These are phyloP conservation scores for Penicillium daleae DNA, from an alignment of 495 filamentous ascomycete species.

Conservation along the genomic window DNA sequence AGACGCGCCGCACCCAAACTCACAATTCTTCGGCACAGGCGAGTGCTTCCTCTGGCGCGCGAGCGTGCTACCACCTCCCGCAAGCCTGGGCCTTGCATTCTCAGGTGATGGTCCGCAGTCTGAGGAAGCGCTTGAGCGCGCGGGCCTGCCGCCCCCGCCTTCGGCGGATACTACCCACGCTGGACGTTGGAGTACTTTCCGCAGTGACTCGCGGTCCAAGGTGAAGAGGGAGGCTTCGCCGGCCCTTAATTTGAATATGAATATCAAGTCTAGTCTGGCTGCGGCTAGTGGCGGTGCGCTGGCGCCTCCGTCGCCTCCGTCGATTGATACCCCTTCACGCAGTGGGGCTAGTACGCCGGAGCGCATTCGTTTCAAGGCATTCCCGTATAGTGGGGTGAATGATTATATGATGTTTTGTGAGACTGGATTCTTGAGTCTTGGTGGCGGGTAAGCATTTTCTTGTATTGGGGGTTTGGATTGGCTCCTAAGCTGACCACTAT, in stretches of 20 bases:
- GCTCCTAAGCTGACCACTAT: constrained; percentile 13
- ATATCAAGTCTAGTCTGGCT: constrained; percentile 33
- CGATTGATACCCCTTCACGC: constrained; percentile 23
- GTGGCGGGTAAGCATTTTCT: constrained; percentile 65
- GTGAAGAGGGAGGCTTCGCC: constrained; percentile 24
- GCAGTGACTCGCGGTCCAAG: constrained; percentile 36
- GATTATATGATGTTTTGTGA: constrained; percentile 97
- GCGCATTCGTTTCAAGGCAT: constrained; percentile 90
- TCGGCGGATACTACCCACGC: constrained; percentile 72
- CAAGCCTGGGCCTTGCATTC: constrained; percentile 54
- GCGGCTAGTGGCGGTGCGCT: constrained; percentile 36
- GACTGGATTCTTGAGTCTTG: constrained; percentile 78
- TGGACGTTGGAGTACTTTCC: constrained; percentile 71
- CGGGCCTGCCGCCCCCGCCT: constrained; percentile 69
- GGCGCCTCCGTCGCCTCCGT: constrained; percentile 34
- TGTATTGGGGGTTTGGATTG: not conserved
- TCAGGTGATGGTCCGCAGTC: constrained; percentile 31
- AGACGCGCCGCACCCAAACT: constrained; percentile 75
- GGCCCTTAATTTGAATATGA: constrained; percentile 33
- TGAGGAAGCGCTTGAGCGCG: constrained; percentile 43
- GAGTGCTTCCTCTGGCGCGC: constrained; percentile 98
- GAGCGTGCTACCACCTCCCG: constrained; percentile 54
- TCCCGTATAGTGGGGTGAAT: constrained; percentile 93
- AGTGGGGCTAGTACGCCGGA: constrained; percentile 57
- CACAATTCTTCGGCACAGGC: constrained; percentile 92